A percentile compares a stretch with the other conserved stretches of the same genome.
Evolutionary conservation across 345 rosid genomes (phyloP).

Genomic region (Excoecaria agallocha): DNA sequence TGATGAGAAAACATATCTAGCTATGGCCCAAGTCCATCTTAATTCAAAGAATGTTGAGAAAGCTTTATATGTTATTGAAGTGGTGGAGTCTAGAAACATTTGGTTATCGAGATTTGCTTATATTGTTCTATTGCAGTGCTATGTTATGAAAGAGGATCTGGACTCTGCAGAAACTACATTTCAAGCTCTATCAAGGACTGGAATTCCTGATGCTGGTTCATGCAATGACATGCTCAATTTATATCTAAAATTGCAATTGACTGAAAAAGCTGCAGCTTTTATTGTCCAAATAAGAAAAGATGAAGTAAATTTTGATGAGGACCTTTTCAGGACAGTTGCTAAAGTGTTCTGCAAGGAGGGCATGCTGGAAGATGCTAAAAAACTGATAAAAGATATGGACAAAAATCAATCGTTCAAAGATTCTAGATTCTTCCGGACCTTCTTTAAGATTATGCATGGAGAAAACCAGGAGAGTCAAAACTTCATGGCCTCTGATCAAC

Average conservation of each 20-base stretch:
- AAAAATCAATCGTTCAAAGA: constrained; percentile 33
- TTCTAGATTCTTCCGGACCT: constrained; percentile 56
- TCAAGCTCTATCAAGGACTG: constrained; percentile 59
- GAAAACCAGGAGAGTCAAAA: constrained; percentile 19
- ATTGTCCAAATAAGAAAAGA: constrained; percentile 49
- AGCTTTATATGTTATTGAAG: constrained; percentile 57
- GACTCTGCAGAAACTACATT: constrained; percentile 71
- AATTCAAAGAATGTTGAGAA: constrained; percentile 57
- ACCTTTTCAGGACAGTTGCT: constrained; percentile 53
- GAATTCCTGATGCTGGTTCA: constrained; percentile 74
- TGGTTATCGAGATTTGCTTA: constrained; percentile 76
- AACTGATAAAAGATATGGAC: constrained; percentile 49
- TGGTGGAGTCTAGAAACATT: constrained; percentile 66
- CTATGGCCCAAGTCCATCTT: constrained; percentile 87
- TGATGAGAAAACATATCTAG: constrained; percentile 82
- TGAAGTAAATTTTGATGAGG: constrained; percentile 51
- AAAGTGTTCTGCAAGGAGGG: constrained; percentile 60
- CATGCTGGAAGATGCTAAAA: constrained; percentile 51
- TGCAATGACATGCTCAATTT: constrained; percentile 74
- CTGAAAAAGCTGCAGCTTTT: constrained; percentile 56
- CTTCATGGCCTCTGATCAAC: constrained; percentile 27
- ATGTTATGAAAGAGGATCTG: constrained; percentile 59
- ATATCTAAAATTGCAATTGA: constrained; percentile 49
- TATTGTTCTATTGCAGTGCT: constrained; percentile 75
- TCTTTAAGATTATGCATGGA: constrained; percentile 38